Percentiles rank a stretch among this genome's conserved stretches.
Conservation (phyloP, 768 basidiomycete species). For the Hericium coralloides region DNA sequence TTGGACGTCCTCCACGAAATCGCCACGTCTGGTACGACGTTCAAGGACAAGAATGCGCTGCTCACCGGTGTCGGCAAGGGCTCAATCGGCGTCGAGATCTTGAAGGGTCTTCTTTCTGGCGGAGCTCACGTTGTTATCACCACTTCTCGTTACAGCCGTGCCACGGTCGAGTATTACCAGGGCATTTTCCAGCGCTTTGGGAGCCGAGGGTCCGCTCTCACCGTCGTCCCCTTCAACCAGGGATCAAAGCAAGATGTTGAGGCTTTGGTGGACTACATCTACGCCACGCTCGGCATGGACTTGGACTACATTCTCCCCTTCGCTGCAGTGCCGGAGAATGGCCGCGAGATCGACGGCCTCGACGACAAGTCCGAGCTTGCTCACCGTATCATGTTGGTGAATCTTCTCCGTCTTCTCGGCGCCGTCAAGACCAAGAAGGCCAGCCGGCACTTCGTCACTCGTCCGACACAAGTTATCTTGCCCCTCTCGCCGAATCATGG, state of each 20-base stretch:
- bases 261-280: constrained; percentile 96
- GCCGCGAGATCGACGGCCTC: constrained; percentile 93
- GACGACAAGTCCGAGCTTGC: constrained; percentile 98
- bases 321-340: constrained; percentile 97
- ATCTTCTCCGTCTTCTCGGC: constrained; percentile 90
- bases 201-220: constrained; percentile 90
- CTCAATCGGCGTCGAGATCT: constrained; percentile 94
- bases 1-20: constrained; percentile 97
- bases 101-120: constrained; percentile 93
- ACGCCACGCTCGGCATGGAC: constrained; percentile 89
- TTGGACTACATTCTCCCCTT: constrained; percentile 98
- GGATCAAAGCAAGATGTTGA: constrained; percentile 98
- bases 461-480: constrained; percentile 96
- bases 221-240: constrained; percentile 99
- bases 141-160: constrained; percentile 93
- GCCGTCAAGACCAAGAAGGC: constrained; percentile 99
- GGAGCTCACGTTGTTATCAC: constrained; percentile 97
- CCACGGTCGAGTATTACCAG: constrained; percentile 97
- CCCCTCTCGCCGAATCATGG: constrained; percentile 98
- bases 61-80: constrained; percentile 97
- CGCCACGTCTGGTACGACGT: constrained; percentile 95
- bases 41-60: constrained; percentile 98
- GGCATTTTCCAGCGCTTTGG: constrained; percentile 94
- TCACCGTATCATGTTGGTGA: constrained; percentile 97
- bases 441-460: constrained; percentile 90